Conservation (phyloP, 2,329 filamentous ascomycete genomes). For the Colletotrichum incanum region DNA sequence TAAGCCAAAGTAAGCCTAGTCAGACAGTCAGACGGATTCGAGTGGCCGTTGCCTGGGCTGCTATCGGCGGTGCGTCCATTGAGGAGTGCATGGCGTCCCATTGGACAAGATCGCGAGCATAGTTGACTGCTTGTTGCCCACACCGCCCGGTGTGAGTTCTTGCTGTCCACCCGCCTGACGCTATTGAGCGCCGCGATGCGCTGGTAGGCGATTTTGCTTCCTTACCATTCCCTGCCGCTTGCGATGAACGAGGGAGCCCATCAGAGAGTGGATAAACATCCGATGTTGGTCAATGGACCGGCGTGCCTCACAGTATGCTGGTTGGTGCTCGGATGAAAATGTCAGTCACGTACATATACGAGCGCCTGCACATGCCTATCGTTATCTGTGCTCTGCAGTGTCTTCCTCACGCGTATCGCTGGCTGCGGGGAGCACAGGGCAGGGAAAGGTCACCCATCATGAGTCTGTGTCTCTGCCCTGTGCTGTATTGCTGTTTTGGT, state of each 20-base stretch:
- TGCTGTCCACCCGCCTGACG: constrained; percentile 1
- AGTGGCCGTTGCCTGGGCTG: constrained; percentile 28
- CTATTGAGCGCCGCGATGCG: constrained; percentile 39
- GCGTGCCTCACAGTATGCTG: neutral
- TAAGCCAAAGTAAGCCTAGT: neutral
- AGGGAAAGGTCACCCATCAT: neutral
- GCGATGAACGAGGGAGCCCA: neutral
- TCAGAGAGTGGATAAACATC: constrained; percentile 1
- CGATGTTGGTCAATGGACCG: constrained; percentile 14
- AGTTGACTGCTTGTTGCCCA: neutral
- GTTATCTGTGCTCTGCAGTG: constrained; percentile 6
- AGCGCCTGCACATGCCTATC: constrained; percentile 9
- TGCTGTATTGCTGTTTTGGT: constrained; percentile 1
- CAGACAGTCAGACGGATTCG: constrained; percentile 11
- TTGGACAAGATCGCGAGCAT: neutral
- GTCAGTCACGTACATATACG: constrained; percentile 30
- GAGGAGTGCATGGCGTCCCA: neutral
- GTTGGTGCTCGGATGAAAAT: constrained; percentile 29
- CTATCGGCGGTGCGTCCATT: neutral
- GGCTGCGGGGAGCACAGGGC: neutral
- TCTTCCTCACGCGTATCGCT: neutral
- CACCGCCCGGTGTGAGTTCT: constrained; percentile 20
- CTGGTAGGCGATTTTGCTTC: constrained; percentile 16
- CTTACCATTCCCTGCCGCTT: neutral
- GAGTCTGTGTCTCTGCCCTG: constrained; percentile 18